Conservation (phyloP, 176 grass and related monocot species). For the Lolium multiflorum region DNA sequence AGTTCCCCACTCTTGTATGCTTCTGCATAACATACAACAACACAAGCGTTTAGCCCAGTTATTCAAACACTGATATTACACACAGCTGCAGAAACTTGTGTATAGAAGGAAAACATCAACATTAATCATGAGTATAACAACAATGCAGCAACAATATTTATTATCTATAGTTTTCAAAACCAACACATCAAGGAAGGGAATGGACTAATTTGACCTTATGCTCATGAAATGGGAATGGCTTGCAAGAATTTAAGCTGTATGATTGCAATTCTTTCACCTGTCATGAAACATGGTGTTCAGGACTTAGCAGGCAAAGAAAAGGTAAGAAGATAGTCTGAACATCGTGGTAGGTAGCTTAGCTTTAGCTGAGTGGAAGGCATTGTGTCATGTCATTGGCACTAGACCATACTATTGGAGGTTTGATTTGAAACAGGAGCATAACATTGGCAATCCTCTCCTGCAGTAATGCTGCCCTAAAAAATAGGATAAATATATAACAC, state of each 20-base stretch:
- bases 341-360: not conserved
- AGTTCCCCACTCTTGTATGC: slow-evolving; percentile 84
- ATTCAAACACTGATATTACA: slow-evolving; percentile 8
- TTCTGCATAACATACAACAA: slow-evolving; percentile 46
- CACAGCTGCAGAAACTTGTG: not conserved
- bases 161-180: not conserved
- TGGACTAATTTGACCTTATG: not conserved
- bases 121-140: not conserved
- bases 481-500: not conserved
- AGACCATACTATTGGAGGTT: too few relatives aligned
- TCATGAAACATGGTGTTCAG: too few relatives aligned
- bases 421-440: too few relatives aligned
- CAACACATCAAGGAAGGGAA: not conserved
- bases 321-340: too few relatives aligned
- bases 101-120: not conserved
- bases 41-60: slow-evolving; percentile 22
- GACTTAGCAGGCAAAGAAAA: too few relatives aligned
- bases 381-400: too few relatives aligned
- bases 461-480: not conserved
- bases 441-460: not conserved
- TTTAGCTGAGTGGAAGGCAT: too few relatives aligned
- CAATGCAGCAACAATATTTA: not conserved
- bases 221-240: not conserved
- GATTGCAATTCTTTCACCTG: not conserved
- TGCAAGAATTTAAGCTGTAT: not conserved